Conservation (phyloP, 352 stramenopile genomes). For the Globisporangium megalacanthum region DNA sequence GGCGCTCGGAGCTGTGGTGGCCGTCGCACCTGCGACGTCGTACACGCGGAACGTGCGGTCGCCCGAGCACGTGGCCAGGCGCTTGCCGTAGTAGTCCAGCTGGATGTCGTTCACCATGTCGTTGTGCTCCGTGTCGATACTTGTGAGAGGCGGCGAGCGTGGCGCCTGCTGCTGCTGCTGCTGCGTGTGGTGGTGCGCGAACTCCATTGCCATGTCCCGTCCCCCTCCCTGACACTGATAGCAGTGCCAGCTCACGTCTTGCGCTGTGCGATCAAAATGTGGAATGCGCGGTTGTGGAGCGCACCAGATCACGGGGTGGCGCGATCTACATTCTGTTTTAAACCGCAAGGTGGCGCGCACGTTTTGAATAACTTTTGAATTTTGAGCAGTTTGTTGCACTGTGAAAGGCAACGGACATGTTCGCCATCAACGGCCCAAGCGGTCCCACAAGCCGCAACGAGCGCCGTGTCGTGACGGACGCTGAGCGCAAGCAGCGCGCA, state of each 20-base stretch:
- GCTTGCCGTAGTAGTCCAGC: slow-evolving; percentile 86
- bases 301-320: too few relatives aligned
- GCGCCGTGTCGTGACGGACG: slow-evolving; percentile 30
- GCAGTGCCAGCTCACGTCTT: too few relatives aligned
- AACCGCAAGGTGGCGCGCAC: too few relatives aligned
- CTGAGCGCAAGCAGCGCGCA: slow-evolving; percentile 18
- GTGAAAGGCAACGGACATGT: slow-evolving; percentile 45
- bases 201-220: too few relatives aligned
- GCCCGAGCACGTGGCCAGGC: slow-evolving; percentile 71
- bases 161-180: slow-evolving; percentile 18
- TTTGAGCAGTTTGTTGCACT: slow-evolving; percentile 12
- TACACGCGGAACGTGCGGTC: slow-evolving; percentile 85
- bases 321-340: slow-evolving; percentile 1
- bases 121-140: slow-evolving; percentile 84
- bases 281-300: too few relatives aligned
- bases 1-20: slow-evolving; percentile 8
- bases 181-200: not conserved
- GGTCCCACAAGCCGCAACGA: slow-evolving; percentile 57
- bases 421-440: slow-evolving; percentile 70
- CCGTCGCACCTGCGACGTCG: slow-evolving; percentile 59
- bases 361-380: too few relatives aligned
- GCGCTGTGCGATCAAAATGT: too few relatives aligned
- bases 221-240: too few relatives aligned
- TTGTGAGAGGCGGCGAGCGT: slow-evolving; percentile 40
- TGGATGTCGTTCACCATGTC: slow-evolving; percentile 89